These are phyloP conservation scores for Jaenimonas drosophilae DNA, from an alignment of 208 protist species.

Conservation along the genomic window DNA sequence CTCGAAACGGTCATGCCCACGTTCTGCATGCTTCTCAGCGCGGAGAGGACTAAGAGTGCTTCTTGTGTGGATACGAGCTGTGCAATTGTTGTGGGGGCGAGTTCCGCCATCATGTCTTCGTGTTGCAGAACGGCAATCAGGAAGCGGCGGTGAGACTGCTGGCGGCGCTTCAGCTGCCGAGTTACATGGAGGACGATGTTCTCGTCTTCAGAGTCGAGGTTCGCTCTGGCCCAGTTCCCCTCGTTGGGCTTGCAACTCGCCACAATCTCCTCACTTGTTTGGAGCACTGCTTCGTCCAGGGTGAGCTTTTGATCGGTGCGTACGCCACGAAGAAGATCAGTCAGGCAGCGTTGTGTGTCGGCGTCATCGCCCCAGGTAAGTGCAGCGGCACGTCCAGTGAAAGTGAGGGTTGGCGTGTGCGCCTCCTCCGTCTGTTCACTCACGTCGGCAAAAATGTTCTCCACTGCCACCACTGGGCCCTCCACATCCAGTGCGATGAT, in stretches of 20 bases:
- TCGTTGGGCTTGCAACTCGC: constrained; percentile 9
- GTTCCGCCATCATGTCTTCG: constrained; percentile 13
- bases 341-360: constrained; percentile 4
- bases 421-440: neutral
- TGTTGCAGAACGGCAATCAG: constrained; percentile 44
- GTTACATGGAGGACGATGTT: constrained; percentile 71
- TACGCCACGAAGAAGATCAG: constrained; percentile 19
- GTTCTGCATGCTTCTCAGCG: constrained; percentile 70
- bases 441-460: constrained; percentile 5
- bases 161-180: constrained; percentile 32
- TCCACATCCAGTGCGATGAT: constrained; percentile 42
- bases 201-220: constrained; percentile 62
- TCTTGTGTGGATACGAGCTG: constrained; percentile 66
- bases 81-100: constrained; percentile 37
- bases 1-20: constrained; percentile 12
- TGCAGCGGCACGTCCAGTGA: constrained; percentile 7
- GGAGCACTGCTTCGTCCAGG: constrained; percentile 53
- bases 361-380: neutral
- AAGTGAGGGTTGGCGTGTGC: neutral
- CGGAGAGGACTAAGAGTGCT: constrained; percentile 36
- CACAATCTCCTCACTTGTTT: constrained; percentile 25
- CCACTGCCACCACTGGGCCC: constrained; percentile 30
- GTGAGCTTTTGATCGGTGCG: constrained; percentile 33
- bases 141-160: constrained; percentile 70
- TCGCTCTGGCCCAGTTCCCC: constrained; percentile 62